Evolutionary conservation across 352 stramenopile species (phyloP).

Genomic region (Globisporangium mamillatum): DNA sequence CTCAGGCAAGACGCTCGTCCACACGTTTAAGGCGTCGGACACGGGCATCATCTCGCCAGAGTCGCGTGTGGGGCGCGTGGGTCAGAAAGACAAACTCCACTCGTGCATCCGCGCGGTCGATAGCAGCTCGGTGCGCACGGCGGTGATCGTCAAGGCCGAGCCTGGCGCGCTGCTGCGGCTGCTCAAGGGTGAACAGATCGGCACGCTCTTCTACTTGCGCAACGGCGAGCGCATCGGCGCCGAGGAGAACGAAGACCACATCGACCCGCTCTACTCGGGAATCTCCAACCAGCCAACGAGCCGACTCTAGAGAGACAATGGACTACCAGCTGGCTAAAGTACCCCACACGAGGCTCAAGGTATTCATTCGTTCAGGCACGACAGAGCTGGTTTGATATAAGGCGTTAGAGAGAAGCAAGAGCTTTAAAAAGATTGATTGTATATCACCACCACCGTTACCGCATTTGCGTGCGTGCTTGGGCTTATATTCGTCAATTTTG

Average conservation of each 20-base stretch:
- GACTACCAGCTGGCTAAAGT: neutral
- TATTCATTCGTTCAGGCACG: neutral
- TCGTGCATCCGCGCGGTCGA: conserved; percentile 80
- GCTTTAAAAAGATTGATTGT: neutral
- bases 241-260: conserved; percentile 41
- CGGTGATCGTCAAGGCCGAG: conserved; percentile 66
- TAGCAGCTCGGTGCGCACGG: conserved; percentile 51
- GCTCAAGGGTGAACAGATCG: conserved; percentile 62
- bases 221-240: conserved; percentile 47
- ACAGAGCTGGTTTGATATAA: neutral
- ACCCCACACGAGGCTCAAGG: neutral
- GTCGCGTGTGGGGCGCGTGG: conserved; percentile 57
- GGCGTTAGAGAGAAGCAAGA: neutral
- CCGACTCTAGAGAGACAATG: conserved; percentile 7
- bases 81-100: conserved; percentile 80
- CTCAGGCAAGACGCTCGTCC: conserved; percentile 37
- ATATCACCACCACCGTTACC: neutral
- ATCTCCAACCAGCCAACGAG: conserved; percentile 32
- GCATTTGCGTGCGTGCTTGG: neutral
- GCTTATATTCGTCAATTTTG: neutral
- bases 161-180: conserved; percentile 58
- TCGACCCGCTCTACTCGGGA: conserved; percentile 68
- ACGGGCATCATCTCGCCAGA: conserved; percentile 42
- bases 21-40: conserved; percentile 45
- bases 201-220: conserved; percentile 59